Evolutionary conservation across 129 eudicot genomes (phyloP).

Genomic region (Escallonia rubra): DNA sequence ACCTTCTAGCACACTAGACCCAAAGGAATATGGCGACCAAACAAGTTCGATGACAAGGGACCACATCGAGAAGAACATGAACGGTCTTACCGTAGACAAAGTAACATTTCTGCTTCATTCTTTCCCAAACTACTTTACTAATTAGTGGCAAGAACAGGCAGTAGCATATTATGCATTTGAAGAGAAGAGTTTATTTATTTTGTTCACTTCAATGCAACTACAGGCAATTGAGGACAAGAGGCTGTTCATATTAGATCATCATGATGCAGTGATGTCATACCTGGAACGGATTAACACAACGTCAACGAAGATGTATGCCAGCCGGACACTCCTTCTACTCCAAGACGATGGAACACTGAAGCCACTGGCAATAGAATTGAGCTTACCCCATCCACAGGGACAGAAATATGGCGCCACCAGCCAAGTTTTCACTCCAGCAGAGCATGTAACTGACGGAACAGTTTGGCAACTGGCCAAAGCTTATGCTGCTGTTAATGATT

Average conservation of each 20-base stretch:
- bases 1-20: slow-evolving; percentile 71
- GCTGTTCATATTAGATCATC: slow-evolving; percentile 83
- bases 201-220: neutral
- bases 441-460: slow-evolving; percentile 39
- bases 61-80: slow-evolving; percentile 56
- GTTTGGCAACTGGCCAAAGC: slow-evolving; percentile 97
- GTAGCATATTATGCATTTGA: neutral
- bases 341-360: slow-evolving; percentile 66
- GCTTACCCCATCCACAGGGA: slow-evolving; percentile 59
- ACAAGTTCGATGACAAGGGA: slow-evolving; percentile 56
- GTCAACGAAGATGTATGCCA: slow-evolving; percentile 61
- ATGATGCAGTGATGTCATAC: slow-evolving; percentile 83
- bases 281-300: slow-evolving; percentile 65
- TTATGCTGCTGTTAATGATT: slow-evolving; percentile 89
- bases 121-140: neutral
- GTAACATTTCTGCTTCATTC: slow-evolving; percentile 22
- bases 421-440: slow-evolving; percentile 54
- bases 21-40: slow-evolving; percentile 64
- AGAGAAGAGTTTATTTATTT: neutral
- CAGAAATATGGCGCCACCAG: slow-evolving; percentile 48
- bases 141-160: neutral
- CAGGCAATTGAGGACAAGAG: slow-evolving; percentile 71
- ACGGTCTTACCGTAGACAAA: slow-evolving; percentile 54
- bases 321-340: slow-evolving; percentile 70
- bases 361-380: slow-evolving; percentile 84